A percentile compares a stretch with the other conserved stretches of the same genome.
Evolutionary conservation across 768 basidiomycete genomes (phyloP).

Genomic region (Pulveroboletus sp.): DNA sequence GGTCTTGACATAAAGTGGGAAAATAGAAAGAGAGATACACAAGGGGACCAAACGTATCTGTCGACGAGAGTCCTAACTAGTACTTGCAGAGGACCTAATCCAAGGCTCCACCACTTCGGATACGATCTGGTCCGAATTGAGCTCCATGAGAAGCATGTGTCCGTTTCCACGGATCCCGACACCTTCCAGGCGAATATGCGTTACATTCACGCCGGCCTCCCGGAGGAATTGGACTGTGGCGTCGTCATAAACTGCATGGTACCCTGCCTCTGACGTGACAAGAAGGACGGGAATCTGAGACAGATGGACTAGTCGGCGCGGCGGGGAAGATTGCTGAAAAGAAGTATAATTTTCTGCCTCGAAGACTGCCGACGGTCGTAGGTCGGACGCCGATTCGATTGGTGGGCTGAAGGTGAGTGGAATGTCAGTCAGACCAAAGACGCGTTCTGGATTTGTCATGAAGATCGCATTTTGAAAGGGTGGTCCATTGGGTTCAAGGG

Average conservation of each 20-base stretch:
- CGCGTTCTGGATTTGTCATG: conserved; percentile 34
- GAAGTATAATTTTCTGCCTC: conserved; percentile 33
- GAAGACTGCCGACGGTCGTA: conserved; percentile 27
- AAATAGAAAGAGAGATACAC: too few relatives aligned
- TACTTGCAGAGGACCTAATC: conserved; percentile 25
- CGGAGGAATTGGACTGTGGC: conserved; percentile 41
- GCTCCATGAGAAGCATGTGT: conserved; percentile 56
- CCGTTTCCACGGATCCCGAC: conserved; percentile 49
- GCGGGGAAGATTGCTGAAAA: conserved; percentile 40
- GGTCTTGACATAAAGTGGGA: too few relatives aligned
- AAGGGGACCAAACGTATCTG: too few relatives aligned
- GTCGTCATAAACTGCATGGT: conserved; percentile 45
- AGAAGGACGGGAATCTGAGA: conserved; percentile 41
- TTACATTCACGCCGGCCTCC: conserved; percentile 42
- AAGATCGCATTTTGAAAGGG: conserved; percentile 42
- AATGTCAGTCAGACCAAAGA: conserved; percentile 46
- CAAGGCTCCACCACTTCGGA: conserved; percentile 38
- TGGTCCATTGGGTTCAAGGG: conserved; percentile 48
- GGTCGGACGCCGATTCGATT: conserved; percentile 34
- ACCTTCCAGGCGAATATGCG: conserved; percentile 37
- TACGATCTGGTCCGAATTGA: conserved; percentile 41
- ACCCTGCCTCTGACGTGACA: conserved; percentile 47
- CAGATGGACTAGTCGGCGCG: conserved; percentile 40
- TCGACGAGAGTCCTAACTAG: neutral
- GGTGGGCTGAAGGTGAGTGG: conserved; percentile 43